Evolutionary conservation across 2,329 filamentous ascomycete genomes (phyloP).

Genomic region (Chaetomium sp.): DNA sequence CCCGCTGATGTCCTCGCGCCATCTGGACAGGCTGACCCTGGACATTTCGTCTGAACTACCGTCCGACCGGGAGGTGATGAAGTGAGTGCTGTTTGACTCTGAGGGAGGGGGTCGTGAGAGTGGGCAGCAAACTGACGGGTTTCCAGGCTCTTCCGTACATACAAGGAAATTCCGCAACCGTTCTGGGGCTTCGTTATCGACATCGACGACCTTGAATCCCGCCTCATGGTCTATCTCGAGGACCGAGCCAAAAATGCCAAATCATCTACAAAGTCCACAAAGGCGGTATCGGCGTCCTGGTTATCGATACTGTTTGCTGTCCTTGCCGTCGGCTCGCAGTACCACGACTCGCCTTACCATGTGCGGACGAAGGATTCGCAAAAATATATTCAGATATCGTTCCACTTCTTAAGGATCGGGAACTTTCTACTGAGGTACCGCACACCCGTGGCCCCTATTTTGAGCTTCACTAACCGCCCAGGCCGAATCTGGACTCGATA

Average conservation of each 20-base stretch:
- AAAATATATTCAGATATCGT: conserved; percentile 64
- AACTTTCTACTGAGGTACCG: conserved; percentile 62
- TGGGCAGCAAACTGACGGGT: neutral
- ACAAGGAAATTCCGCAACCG: conserved; percentile 67
- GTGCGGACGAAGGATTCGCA: conserved; percentile 61
- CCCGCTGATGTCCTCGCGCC: conserved; percentile 65
- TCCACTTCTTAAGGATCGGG: conserved; percentile 64
- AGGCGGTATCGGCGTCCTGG: conserved; percentile 64
- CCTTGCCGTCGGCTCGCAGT: conserved; percentile 66
- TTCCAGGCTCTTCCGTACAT: conserved; percentile 62
- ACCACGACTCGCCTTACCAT: conserved; percentile 66
- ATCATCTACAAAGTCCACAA: conserved; percentile 48
- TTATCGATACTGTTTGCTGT: conserved; percentile 67
- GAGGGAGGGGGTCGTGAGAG: no score
- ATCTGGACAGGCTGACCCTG: conserved; percentile 60
- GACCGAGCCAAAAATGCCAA: conserved; percentile 61
- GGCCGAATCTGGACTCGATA: conserved; percentile 66
- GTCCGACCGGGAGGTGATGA: conserved; percentile 67
- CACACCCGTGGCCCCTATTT: neutral
- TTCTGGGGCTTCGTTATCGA: conserved; percentile 71
- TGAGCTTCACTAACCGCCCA: conserved; percentile 33
- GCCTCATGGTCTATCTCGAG: conserved; percentile 66
- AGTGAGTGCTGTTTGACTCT: conserved; percentile 47
- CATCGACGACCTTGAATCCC: conserved; percentile 65
- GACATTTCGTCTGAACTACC: conserved; percentile 65